These are phyloP conservation scores for Cladophialophora yegresii DNA, from an alignment of 2,329 filamentous ascomycete species.

Conservation along the genomic window DNA sequence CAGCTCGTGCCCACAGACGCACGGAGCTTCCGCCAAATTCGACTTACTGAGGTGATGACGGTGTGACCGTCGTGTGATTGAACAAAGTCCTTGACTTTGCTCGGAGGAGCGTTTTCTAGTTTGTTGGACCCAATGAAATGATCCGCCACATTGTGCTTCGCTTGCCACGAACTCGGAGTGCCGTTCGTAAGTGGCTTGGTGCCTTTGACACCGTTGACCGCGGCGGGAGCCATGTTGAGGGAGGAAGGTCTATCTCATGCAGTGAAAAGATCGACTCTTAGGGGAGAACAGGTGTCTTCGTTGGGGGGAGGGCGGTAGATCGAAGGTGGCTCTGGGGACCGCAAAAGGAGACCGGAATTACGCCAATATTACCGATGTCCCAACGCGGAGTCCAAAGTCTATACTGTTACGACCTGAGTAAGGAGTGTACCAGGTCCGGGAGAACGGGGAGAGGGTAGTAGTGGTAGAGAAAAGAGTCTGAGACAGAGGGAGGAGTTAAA, in stretches of 20 bases:
- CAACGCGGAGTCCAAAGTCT: constrained; percentile 29
- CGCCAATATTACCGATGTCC: constrained; percentile 32
- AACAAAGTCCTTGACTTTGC: constrained; percentile 96
- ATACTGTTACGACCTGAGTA: constrained; percentile 19
- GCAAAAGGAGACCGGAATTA: constrained; percentile 34
- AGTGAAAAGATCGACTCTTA: constrained; percentile 16
- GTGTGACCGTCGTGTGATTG: constrained; percentile 87
- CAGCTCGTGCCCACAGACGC: constrained; percentile 22
- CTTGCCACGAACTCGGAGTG: constrained; percentile 66
- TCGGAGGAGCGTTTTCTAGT: constrained; percentile 75
- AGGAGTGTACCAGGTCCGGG: constrained; percentile 31
- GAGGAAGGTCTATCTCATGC: constrained; percentile 36
- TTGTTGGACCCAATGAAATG: constrained; percentile 98
- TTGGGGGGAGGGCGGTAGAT: constrained; percentile 2
- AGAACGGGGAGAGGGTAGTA: background rate
- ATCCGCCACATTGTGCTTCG: constrained; percentile 78
- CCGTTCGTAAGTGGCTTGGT: constrained; percentile 49
- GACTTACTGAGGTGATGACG: constrained; percentile 90
- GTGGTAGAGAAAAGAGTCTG: constrained; percentile 1
- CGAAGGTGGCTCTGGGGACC: constrained; percentile 14
- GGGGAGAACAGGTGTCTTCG: constrained; percentile 12
- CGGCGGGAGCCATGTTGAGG: constrained; percentile 41
- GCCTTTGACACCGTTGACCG: constrained; percentile 36
- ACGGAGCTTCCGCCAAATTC: background rate
- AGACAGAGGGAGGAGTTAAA: constrained; percentile 22